phyloP scores from a whole-genome alignment of 2,329 filamentous ascomycete species.

The Allantophomopsis lycopodina region DNA sequence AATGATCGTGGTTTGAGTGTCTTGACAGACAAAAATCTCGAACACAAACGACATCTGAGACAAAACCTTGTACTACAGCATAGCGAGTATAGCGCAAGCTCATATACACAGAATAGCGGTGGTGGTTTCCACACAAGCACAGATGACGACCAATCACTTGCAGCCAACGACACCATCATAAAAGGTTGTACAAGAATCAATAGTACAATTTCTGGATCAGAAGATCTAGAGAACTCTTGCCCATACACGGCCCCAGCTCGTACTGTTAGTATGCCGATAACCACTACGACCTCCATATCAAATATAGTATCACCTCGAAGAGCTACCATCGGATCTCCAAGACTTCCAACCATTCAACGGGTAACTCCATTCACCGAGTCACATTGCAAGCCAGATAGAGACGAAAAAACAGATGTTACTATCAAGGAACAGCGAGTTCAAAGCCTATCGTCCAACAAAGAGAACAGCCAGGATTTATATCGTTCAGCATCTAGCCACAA shows the following conservation, averaged over 20 bases:
- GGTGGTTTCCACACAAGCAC: constrained; percentile 10
- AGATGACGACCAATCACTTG: not conserved
- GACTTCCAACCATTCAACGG: no score
- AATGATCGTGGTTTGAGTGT: constrained; percentile 2
- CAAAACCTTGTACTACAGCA: not conserved
- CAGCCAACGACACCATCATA: constrained; percentile 1
- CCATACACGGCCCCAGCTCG: not conserved
- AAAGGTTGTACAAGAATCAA: not conserved
- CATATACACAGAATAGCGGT: constrained; percentile 11
- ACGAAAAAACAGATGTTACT: no score
- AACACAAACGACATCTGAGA: not conserved
- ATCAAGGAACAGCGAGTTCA: no score
- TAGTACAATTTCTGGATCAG: constrained; percentile 3
- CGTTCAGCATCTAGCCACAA: no score
- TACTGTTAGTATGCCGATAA: constrained; percentile 3
- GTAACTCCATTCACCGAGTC: no score
- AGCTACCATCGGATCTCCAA: no score
- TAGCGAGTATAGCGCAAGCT: not conserved
- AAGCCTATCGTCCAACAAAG: no score
- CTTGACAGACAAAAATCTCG: constrained; percentile 6
- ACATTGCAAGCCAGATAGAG: no score
- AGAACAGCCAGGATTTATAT: no score
- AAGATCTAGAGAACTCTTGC: not conserved
- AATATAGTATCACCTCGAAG: not conserved
- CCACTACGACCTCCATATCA: not conserved